These are phyloP conservation scores for Penicillium sp. DNA, from an alignment of 2,329 filamentous ascomycete genomes.

Conservation along the genomic window DNA sequence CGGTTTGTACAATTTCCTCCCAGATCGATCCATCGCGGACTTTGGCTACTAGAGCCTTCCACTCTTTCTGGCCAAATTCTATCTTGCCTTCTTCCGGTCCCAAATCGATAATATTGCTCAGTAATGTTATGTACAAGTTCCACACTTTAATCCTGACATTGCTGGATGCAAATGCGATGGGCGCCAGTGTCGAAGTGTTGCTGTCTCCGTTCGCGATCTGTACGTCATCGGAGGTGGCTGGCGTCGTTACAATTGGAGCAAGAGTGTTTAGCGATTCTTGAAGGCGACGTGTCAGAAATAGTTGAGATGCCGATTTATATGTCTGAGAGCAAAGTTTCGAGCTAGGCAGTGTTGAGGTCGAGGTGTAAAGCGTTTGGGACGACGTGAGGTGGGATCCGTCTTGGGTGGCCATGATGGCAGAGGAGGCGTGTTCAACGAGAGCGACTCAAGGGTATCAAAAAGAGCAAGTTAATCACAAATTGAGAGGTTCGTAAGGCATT, in stretches of 20 bases:
- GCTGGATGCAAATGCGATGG: constrained; percentile 73
- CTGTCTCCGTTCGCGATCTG: constrained; percentile 41
- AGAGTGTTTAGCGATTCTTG: constrained; percentile 85
- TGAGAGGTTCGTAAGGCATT: neutral
- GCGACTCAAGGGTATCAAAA: neutral
- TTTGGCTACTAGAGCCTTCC: constrained; percentile 75
- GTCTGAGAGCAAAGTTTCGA: constrained; percentile 70
- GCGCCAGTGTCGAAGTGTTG: constrained; percentile 55
- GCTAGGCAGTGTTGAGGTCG: constrained; percentile 55
- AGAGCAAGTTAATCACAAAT: neutral
- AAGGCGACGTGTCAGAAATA: constrained; percentile 90
- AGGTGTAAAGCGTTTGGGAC: constrained; percentile 60
- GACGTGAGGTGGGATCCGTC: constrained; percentile 27
- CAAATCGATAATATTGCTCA: constrained; percentile 87
- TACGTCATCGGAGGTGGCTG: constrained; percentile 26
- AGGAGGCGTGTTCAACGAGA: neutral
- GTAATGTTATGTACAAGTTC: constrained; percentile 90
- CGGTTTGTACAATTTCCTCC: constrained; percentile 84
- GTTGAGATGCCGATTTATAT: constrained; percentile 88
- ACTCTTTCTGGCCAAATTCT: constrained; percentile 79
- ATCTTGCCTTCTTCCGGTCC: constrained; percentile 86
- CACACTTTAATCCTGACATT: constrained; percentile 90
- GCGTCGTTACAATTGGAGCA: constrained; percentile 69
- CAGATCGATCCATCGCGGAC: constrained; percentile 89
- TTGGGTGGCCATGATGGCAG: constrained; percentile 28